phyloP scores from a whole-genome alignment of 208 protist genomes.

The Leishmania arabica region DNA sequence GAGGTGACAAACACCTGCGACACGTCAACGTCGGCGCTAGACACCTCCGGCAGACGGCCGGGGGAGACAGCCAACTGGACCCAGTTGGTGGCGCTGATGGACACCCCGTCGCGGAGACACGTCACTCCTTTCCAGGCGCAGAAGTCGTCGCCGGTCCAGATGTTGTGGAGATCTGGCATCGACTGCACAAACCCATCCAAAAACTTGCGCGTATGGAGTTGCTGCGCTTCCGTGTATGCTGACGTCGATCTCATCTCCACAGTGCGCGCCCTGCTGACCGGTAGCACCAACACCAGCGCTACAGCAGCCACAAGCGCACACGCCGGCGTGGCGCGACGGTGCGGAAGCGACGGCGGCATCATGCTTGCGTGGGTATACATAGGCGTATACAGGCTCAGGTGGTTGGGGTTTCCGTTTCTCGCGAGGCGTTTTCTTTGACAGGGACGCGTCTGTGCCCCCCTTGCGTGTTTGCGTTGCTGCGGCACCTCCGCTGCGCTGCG shows the following conservation, averaged over 20 bases:
- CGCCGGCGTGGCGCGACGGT: neutral
- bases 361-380: neutral
- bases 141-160: conserved; percentile 17
- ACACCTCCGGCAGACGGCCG: conserved; percentile 14
- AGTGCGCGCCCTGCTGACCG: neutral
- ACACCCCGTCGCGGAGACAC: neutral
- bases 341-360: neutral
- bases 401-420: neutral
- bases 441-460: neutral
- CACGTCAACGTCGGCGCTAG: conserved; percentile 1
- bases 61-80: neutral
- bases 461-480: too few species aligned
- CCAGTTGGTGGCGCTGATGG: conserved; percentile 7
- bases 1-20: conserved; percentile 4
- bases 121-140: conserved; percentile 10
- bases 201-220: conserved; percentile 11
- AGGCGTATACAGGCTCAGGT: neutral
- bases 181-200: conserved; percentile 4
- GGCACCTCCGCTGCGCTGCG: neutral
- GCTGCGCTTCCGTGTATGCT: conserved; percentile 11
- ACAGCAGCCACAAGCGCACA: conserved; percentile 3
- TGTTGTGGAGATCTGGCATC: conserved; percentile 3
- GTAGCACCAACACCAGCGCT: neutral
- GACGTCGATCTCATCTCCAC: neutral
- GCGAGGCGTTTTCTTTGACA: neutral